These are phyloP conservation scores for Liquidambar formosana DNA, from an alignment of 164 flowering plant species.

Conservation along the genomic window DNA sequence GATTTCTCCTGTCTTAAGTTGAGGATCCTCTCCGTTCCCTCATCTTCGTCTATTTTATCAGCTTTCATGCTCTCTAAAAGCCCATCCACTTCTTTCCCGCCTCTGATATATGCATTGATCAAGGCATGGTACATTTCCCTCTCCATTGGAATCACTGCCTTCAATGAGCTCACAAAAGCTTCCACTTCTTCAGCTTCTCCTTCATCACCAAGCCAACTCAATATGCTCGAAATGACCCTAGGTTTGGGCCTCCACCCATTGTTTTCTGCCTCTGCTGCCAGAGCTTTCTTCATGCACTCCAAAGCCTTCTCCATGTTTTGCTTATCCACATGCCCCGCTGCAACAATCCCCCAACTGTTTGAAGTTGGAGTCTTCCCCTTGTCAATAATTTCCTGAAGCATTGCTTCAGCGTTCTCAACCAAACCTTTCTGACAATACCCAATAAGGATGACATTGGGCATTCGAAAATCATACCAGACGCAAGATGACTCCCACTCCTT, in stretches of 20 bases:
- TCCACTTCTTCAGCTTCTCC: slow-evolving; percentile 27
- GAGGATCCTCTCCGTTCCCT: slow-evolving; percentile 31
- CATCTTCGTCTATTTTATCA: slow-evolving; percentile 30
- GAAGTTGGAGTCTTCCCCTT: slow-evolving; percentile 37
- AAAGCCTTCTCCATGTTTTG: slow-evolving; percentile 32
- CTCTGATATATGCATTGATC: slow-evolving; percentile 26
- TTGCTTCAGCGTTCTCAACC: slow-evolving; percentile 39
- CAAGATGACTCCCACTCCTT: slow-evolving; percentile 47
- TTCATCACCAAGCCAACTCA: slow-evolving; percentile 29
- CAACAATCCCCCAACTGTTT: slow-evolving; percentile 38
- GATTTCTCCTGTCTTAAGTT: background rate
- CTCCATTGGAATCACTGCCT: slow-evolving; percentile 19
- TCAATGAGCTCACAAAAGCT: slow-evolving; percentile 29
- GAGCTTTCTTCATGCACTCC: slow-evolving; percentile 40
- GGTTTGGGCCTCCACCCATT: slow-evolving; percentile 37
- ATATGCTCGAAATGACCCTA: slow-evolving; percentile 10
- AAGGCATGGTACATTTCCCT: slow-evolving; percentile 30
- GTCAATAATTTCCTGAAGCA: slow-evolving; percentile 22
- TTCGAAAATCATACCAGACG: slow-evolving; percentile 37
- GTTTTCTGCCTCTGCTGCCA: slow-evolving; percentile 27
- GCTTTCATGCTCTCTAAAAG: slow-evolving; percentile 39
- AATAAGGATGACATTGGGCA: slow-evolving; percentile 42
- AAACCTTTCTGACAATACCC: slow-evolving; percentile 37
- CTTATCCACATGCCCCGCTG: slow-evolving; percentile 26
- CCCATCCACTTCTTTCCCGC: slow-evolving; percentile 27